Evolutionary conservation across 208 protist genomes (phyloP), one percentile per base, ranked within the genome.

Genomic region (Acanthamoeba triangularis): DNA sequence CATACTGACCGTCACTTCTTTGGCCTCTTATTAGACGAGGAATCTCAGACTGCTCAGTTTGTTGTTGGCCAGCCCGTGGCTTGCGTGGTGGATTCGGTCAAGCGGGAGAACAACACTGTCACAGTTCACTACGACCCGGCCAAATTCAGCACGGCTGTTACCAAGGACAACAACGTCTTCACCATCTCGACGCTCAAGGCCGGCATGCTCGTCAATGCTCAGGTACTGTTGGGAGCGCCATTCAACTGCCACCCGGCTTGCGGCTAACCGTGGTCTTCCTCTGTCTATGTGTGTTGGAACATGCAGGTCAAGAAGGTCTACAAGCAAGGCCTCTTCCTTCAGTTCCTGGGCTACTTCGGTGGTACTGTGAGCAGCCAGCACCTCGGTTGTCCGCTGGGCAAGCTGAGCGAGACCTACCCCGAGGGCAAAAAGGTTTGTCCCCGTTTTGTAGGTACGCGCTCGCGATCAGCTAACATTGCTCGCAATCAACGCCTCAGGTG

Each of bases 251-350:
- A 3, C 54, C 54, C 54, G 18, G 2, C 54, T 23, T 59, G 18
- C 54, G 18, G 20, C 54, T 23, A 59, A 59, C 54, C 18, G 54
- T 59, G 1, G 16, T 16, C 54, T 30, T 16, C 0, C 28, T 37
- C n/a, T n/a, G n/a, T n/a, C n/a, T n/a, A n/a, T n/a, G n/a, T n/a
- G n/a, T 74, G 14, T 41, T 33, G 28, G 11, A 74, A 41, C 28
- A 20, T 78, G 69, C 44, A 84, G 54, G 92, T 95, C 35, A 95
- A 84, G 74, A 95, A 95, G 41, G 74, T 95, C n/a, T 59, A 44
- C 44, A 33, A n/a, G 25, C 94, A 95, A 25, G 92, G 92, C 23
- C 78, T 95, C 35, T 84, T 65, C 41, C 14, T 95, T 23, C 30
- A 80, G 33, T 95, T 95, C 74, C 72, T 95, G 49, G 92, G 67